Base-by-base conservation (phyloP, 176 grass and related monocot genomes). In the Paspalum notatum region DNA sequence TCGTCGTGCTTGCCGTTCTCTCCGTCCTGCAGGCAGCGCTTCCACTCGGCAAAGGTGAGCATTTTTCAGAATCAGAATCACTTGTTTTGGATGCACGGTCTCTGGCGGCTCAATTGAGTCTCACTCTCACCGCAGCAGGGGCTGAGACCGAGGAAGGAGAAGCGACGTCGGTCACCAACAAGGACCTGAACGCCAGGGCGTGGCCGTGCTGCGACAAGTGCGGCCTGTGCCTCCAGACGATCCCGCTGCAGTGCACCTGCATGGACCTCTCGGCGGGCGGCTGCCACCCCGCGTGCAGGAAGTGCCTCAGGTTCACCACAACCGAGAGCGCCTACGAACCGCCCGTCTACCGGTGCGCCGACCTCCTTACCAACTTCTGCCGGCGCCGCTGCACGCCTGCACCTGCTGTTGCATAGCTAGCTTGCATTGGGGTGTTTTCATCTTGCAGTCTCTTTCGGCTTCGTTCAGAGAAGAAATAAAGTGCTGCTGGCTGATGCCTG, bases 261-360 rank as follows among this genome's bases (percentile, higher is more conserved):
- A 7, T 41, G 0, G 52, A 75, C 39, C 7, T 42, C 4, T 75
- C 72, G 7, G 4, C 7, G 37, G 2, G 38, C 37, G 72, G 72
- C 11, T 75, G 72, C 72, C 72, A 75, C 72, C 52, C 72, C 18
- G 72, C 72, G 72, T 75, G 72, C 72, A 57, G 7, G 52, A 42
- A 75, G 5, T 58, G 72, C 52, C 27, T 41, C 37, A 41, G 8
- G 72, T 20, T 39, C 52, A 57, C 11, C 20, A 2, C 39, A 17
- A 12, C 8, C 39, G 11, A 20, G 20, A 57, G 20, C 71, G 12
- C 21, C 11, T 2, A 14, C 5, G 20, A 56, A 8, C 18, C 52
- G 6, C 18, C 26, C 16, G 22, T 49, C 22, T 71, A 25, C 68
- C 12, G 8, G 68, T 75, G 72, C 40, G 15, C 21, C 11, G 55